Conservation (phyloP, 805 yeast genomes). For the Saccharomycopsis sp. region DNA sequence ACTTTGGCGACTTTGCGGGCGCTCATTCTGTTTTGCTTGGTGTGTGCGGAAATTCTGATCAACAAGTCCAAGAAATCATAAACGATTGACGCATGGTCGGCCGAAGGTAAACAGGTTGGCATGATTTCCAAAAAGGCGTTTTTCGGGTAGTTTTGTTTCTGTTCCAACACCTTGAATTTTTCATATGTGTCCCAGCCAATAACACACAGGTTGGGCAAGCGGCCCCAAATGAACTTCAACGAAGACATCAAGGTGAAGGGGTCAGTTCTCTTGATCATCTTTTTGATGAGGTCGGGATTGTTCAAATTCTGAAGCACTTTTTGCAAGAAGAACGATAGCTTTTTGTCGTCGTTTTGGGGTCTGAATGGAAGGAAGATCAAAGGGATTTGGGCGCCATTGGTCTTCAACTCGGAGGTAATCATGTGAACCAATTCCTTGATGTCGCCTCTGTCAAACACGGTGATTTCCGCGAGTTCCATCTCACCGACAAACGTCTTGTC, state of each 20-base stretch:
- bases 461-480: slow-evolving; percentile 19
- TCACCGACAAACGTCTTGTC: slow-evolving; percentile 20
- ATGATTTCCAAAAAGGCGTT: slow-evolving; percentile 70
- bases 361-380: slow-evolving; percentile 70
- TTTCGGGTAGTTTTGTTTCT: slow-evolving; percentile 55
- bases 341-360: slow-evolving; percentile 54
- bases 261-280: slow-evolving; percentile 44
- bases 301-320: slow-evolving; percentile 36
- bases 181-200: slow-evolving; percentile 82
- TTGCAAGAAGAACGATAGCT: slow-evolving; percentile 48
- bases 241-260: slow-evolving; percentile 66
- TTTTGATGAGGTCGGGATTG: slow-evolving; percentile 26
- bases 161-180: slow-evolving; percentile 57
- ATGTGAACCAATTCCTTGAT: slow-evolving; percentile 59
- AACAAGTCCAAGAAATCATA: slow-evolving; percentile 75
- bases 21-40: slow-evolving; percentile 67
- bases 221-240: slow-evolving; percentile 78
- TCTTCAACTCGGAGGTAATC: slow-evolving; percentile 65
- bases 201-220: slow-evolving; percentile 69
- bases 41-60: slow-evolving; percentile 68
- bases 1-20: slow-evolving; percentile 73
- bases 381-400: slow-evolving; percentile 62
- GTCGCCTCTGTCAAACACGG: slow-evolving; percentile 53
- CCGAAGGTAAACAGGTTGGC: slow-evolving; percentile 76
- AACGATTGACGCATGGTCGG: slow-evolving; percentile 83